These are phyloP conservation scores for Amanita rubescens DNA, from an alignment of 768 basidiomycete species.

Conservation along the genomic window DNA sequence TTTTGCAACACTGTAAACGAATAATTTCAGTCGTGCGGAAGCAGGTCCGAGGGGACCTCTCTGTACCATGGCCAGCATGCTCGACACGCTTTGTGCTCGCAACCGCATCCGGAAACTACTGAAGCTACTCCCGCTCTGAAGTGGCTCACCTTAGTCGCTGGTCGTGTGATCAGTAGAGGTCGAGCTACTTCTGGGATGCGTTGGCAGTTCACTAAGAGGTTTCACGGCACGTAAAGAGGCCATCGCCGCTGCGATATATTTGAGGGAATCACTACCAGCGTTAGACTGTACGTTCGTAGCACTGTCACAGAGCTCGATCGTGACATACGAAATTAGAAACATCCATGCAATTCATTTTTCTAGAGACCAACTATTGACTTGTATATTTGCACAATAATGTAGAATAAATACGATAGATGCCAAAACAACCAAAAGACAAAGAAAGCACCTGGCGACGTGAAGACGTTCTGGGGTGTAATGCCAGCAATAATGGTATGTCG, in stretches of 20 bases:
- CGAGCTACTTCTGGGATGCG: slow-evolving; percentile 1
- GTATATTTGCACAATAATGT: slow-evolving; percentile 4
- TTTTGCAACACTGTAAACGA: slow-evolving; percentile 53
- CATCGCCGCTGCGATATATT: neutral
- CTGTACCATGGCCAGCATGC: neutral
- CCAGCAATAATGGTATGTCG: neutral
- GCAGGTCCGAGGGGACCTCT: neutral
- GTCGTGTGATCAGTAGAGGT: slow-evolving; percentile 1
- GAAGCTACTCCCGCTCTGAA: neutral
- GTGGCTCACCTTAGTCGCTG: slow-evolving; percentile 3
- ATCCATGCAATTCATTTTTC: no score
- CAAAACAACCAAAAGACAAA: neutral
- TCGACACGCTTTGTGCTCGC: neutral
- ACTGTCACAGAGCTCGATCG: no score
- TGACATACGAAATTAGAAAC: no score
- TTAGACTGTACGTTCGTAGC: neutral
- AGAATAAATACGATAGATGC: slow-evolving; percentile 3
- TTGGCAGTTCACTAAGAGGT: neutral
- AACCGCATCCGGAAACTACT: neutral
- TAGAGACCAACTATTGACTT: neutral
- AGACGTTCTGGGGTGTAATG: no score
- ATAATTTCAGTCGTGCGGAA: neutral
- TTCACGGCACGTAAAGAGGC: neutral
- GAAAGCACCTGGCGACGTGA: neutral
- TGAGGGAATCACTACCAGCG: slow-evolving; percentile 1